Evolutionary conservation across 345 rosid genomes (phyloP).

Genomic region (Heritiera fomes): DNA sequence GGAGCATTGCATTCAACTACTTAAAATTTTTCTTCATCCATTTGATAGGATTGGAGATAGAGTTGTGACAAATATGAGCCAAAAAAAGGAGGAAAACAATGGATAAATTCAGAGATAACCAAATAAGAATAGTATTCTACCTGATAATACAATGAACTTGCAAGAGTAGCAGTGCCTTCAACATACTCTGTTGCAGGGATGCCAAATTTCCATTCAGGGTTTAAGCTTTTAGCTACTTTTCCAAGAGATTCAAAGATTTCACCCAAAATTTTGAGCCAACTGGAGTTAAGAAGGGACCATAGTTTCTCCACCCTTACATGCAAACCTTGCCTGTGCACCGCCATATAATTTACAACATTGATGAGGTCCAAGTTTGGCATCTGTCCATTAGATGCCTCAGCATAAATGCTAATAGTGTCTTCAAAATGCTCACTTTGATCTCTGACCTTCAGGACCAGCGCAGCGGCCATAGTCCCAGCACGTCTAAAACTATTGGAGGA

Average conservation of each 20-base stretch:
- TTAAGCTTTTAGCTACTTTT: constrained; percentile 52
- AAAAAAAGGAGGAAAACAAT: not conserved
- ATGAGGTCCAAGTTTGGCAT: constrained; percentile 97
- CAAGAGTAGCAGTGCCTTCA: constrained; percentile 84
- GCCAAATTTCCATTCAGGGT: constrained; percentile 76
- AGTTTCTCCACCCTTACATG: constrained; percentile 70
- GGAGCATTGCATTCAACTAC: not conserved
- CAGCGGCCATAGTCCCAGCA: constrained; percentile 91
- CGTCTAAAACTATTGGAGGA: constrained; percentile 54
- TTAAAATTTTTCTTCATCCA: not conserved
- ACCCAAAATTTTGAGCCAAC: constrained; percentile 61
- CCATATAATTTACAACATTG: constrained; percentile 85
- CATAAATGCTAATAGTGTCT: constrained; percentile 68
- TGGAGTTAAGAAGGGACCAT: constrained; percentile 54
- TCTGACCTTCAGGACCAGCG: constrained; percentile 79
- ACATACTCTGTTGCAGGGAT: constrained; percentile 76
- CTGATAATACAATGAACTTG: constrained; percentile 88
- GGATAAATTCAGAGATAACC: not conserved
- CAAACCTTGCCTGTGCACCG: constrained; percentile 87
- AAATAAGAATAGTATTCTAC: constrained; percentile 42
- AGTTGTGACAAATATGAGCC: not conserved
- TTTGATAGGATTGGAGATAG: not conserved
- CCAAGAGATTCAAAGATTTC: constrained; percentile 62
- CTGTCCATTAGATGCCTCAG: constrained; percentile 98
- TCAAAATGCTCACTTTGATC: constrained; percentile 49